A percentile compares a stretch with the other conserved stretches of the same genome.
Conservation (phyloP, 2,329 filamentous ascomycete genomes). For the Aspergillus sp. region DNA sequence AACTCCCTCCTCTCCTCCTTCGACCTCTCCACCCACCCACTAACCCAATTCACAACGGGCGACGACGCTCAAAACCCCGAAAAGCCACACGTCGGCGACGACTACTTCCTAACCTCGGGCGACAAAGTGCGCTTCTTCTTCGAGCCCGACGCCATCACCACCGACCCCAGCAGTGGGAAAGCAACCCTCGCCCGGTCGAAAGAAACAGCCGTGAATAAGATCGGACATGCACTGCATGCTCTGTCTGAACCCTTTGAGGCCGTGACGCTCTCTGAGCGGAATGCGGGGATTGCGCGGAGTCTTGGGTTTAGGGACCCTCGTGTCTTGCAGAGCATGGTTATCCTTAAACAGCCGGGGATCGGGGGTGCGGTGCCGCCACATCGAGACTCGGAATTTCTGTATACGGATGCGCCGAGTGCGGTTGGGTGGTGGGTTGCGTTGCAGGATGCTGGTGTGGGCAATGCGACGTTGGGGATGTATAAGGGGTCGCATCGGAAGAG, state of each 20-base stretch:
- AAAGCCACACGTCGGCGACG: slow-evolving; percentile 79
- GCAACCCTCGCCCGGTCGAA: slow-evolving; percentile 78
- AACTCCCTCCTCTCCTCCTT: slow-evolving; percentile 74
- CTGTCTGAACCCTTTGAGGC: slow-evolving; percentile 69
- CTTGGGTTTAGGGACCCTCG: slow-evolving; percentile 78
- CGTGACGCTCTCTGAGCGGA: slow-evolving; percentile 52
- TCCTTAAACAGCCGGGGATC: slow-evolving; percentile 97
- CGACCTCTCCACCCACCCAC: slow-evolving; percentile 79
- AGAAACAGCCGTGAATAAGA: slow-evolving; percentile 84
- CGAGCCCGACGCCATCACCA: slow-evolving; percentile 83
- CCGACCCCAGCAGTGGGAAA: slow-evolving; percentile 37
- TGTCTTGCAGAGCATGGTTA: slow-evolving; percentile 92
- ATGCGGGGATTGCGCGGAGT: slow-evolving; percentile 67
- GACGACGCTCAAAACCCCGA: slow-evolving; percentile 61
- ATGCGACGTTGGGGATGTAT: slow-evolving; percentile 87
- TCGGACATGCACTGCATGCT: slow-evolving; percentile 76
- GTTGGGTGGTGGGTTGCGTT: slow-evolving; percentile 98
- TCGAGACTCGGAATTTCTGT: slow-evolving; percentile 90
- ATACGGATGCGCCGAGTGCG: slow-evolving; percentile 84
- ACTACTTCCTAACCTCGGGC: slow-evolving; percentile 88
- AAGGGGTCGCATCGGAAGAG: slow-evolving; percentile 69
- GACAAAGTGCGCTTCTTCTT: slow-evolving; percentile 98
- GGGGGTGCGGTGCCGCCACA: slow-evolving; percentile 89
- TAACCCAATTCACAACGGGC: slow-evolving; percentile 93
- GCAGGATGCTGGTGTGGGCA: slow-evolving; percentile 83